phyloP scores from a whole-genome alignment of 768 basidiomycete species.

The Gymnopilus junonius region DNA sequence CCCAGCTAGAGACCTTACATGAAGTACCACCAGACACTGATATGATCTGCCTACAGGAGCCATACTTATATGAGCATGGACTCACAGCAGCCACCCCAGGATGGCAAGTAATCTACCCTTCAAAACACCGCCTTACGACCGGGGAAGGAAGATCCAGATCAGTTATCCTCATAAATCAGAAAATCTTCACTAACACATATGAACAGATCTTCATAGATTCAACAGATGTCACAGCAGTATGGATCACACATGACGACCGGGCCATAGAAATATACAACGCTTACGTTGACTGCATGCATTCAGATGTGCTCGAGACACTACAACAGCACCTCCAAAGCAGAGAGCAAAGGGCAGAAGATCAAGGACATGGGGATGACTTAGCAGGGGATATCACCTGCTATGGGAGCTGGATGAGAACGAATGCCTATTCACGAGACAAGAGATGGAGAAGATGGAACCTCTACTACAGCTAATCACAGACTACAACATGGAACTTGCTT shows the following conservation, averaged over 20 bases:
- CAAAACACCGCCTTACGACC: neutral
- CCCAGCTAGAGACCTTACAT: neutral
- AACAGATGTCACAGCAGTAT: neutral
- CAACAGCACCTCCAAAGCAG: neutral
- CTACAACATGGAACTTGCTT: constrained; percentile 35
- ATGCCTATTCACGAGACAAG: neutral
- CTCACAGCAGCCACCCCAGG: neutral
- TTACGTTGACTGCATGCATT: neutral
- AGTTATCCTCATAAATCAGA: neutral
- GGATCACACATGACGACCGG: neutral
- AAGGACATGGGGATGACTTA: neutral
- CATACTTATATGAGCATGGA: neutral
- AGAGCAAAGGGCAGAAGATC: neutral
- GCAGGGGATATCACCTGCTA: neutral
- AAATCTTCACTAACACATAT: neutral
- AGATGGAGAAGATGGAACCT: neutral
- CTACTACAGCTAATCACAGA: constrained; percentile 17
- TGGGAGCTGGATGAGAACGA: neutral
- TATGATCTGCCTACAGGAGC: neutral
- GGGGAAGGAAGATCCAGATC: neutral
- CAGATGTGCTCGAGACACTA: neutral
- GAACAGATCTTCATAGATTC: neutral
- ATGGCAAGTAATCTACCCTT: neutral
- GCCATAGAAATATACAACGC: neutral
- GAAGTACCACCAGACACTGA: neutral